These are phyloP conservation scores for Sarcodon aspratus DNA, from an alignment of 768 basidiomycete genomes.

Conservation along the genomic window DNA sequence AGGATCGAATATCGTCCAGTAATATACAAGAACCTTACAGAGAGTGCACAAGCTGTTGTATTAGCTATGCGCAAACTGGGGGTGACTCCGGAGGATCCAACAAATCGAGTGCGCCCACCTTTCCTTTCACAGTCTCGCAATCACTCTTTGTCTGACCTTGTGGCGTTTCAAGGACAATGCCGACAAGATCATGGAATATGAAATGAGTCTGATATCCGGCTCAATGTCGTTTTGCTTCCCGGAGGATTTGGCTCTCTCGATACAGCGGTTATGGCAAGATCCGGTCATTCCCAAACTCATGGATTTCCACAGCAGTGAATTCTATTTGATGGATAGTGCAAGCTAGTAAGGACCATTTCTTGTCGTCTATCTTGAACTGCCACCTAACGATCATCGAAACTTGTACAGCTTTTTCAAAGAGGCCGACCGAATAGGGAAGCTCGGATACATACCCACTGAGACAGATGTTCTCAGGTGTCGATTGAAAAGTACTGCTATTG, in stretches of 20 bases:
- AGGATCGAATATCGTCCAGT: conserved; percentile 65
- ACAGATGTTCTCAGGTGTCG: conserved; percentile 83
- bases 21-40: conserved; percentile 80
- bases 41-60: conserved; percentile 80
- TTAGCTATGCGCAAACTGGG: conserved; percentile 81
- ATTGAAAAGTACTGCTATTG: conserved; percentile 83
- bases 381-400: neutral
- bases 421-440: conserved; percentile 70
- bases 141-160: neutral
- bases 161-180: conserved; percentile 28
- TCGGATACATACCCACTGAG: conserved; percentile 77
- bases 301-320: conserved; percentile 51
- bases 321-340: conserved; percentile 94
- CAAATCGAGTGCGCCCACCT: conserved; percentile 40
- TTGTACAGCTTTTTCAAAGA: conserved; percentile 69
- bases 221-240: conserved; percentile 36
- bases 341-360: conserved; percentile 48
- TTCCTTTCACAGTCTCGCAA: neutral
- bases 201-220: conserved; percentile 24
- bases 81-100: conserved; percentile 57
- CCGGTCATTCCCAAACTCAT: conserved; percentile 39
- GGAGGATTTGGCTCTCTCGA: conserved; percentile 57
- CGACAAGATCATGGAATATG: conserved; percentile 54
- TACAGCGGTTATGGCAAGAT: conserved; percentile 61
- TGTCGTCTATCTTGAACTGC: neutral